These are phyloP conservation scores for Beauveria caledonica DNA, from an alignment of 2,329 filamentous ascomycete genomes.

Conservation along the genomic window DNA sequence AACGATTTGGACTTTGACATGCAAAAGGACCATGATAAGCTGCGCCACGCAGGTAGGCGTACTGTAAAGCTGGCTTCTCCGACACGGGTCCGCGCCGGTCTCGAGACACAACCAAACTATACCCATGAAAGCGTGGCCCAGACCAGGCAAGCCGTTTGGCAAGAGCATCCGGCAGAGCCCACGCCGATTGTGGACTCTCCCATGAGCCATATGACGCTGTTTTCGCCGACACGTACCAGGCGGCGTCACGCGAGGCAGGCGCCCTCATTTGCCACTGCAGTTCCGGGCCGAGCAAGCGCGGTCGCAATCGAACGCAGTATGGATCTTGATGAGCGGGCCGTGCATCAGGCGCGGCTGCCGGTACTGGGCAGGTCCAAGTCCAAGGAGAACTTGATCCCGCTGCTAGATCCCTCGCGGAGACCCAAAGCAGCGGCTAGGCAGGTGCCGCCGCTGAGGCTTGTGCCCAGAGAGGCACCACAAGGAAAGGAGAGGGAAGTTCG, in stretches of 20 bases:
- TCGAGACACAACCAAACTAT: background rate
- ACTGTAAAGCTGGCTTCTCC: background rate
- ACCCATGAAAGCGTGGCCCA: background rate
- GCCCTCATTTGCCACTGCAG: background rate
- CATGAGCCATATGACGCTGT: constrained; percentile 8
- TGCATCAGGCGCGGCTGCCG: background rate
- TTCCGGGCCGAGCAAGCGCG: too few relatives aligned
- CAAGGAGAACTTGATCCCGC: background rate
- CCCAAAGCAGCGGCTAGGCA: constrained; percentile 1
- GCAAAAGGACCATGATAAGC: accelerated
- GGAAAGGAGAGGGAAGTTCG: background rate
- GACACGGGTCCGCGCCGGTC: background rate
- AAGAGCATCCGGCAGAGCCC: background rate
- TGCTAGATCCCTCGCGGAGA: constrained; percentile 1
- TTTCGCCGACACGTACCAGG: background rate
- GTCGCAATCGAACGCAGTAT: background rate
- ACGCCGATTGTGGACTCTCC: constrained; percentile 3
- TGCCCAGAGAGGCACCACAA: background rate
- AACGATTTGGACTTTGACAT: accelerated
- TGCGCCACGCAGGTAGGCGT: background rate
- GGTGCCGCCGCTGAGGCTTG: background rate
- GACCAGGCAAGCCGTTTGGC: background rate
- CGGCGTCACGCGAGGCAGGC: background rate
- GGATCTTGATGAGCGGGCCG: background rate
- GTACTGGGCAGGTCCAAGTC: background rate